Evolutionary conservation across 495 filamentous ascomycete species (phyloP), one percentile per base, ranked within the genome.

Genomic region (Hyaloscypha finlandica): DNA sequence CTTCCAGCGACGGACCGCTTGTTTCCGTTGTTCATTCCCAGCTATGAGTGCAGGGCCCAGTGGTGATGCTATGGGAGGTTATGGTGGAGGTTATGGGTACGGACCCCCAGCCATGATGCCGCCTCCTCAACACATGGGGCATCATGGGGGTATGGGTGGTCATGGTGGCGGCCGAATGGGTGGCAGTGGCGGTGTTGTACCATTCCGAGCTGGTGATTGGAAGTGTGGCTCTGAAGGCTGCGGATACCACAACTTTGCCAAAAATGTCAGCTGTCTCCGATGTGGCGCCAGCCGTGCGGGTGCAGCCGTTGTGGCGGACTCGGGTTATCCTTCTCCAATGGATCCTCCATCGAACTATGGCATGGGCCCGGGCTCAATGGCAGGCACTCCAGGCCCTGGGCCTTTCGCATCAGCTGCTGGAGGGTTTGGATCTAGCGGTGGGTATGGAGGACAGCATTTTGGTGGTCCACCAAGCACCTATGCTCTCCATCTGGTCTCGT

Each of bases 161-260:
- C 85, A 88, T 58, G 91, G 93, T 77, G 84, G 84, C 62, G 82
- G 83, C 53, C 80, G 84, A 55, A 89, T 90, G 86, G 85, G 87
- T 61, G 90, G 90, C 61, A 88, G 90, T 61, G 89, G 90, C 63
- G 94, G 94, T 59, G 90, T 94, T 65, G 94, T 98, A 64, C 95
- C 95, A 25, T 99, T 98, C 88, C 90, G 95, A 68, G 95, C 95
- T 53, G 95, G 95, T 70, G 95, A 99, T 76, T 99, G 95, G 95
- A 97, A 97, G 75, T 99, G 95, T 76, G 95, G 95, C 55, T 94
- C 93, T 45, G 94, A 97, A 74, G 93, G 93, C n/a, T 99, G 95
- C 76, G 92, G 91, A 37, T 99, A 99, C 73, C 95, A 99, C 79
- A 99, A 99, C 78, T 99, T 99, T 74, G 95, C 95, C 54, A 99